Conservation (phyloP, 176 grass and related monocot genomes). For the Aegilops sharonensis region DNA sequence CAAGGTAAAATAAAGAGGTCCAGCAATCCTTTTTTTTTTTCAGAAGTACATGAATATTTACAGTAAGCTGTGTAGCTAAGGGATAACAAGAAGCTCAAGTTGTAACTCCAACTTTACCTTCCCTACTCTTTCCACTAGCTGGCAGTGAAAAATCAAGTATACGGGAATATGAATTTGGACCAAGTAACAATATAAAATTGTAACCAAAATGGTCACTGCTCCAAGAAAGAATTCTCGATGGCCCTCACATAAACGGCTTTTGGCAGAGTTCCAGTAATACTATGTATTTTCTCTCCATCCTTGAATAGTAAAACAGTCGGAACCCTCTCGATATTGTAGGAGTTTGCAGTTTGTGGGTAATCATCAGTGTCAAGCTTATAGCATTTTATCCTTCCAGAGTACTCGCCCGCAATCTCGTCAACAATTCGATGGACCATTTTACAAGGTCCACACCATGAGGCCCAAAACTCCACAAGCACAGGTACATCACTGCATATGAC, state of each 20-base stretch:
- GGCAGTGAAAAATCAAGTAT: conserved; percentile 16
- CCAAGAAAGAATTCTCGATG: conserved; percentile 70
- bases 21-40: conserved; percentile 3
- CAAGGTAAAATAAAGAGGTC: conserved; percentile 5
- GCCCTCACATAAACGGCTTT: conserved; percentile 78
- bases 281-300: conserved; percentile 72
- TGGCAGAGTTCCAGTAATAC: conserved; percentile 85
- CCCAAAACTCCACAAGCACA: conserved; percentile 91
- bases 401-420: conserved; percentile 77
- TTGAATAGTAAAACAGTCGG: conserved; percentile 92
- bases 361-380: conserved; percentile 82
- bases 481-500: conserved; percentile 77
- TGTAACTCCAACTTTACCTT: conserved; percentile 36
- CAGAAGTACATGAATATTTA: conserved; percentile 40
- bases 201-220: conserved; percentile 37
- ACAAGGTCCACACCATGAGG: conserved; percentile 91
- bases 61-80: conserved; percentile 22
- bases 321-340: conserved; percentile 58
- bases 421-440: conserved; percentile 66
- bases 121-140: background rate
- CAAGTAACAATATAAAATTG: conserved; percentile 11
- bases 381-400: conserved; percentile 70
- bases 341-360: conserved; percentile 60
- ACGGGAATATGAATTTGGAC: conserved; percentile 12
- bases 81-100: conserved; percentile 18